Evolutionary conservation across 305 asterid genomes (phyloP).

Genomic region (Andrographis paniculata): DNA sequence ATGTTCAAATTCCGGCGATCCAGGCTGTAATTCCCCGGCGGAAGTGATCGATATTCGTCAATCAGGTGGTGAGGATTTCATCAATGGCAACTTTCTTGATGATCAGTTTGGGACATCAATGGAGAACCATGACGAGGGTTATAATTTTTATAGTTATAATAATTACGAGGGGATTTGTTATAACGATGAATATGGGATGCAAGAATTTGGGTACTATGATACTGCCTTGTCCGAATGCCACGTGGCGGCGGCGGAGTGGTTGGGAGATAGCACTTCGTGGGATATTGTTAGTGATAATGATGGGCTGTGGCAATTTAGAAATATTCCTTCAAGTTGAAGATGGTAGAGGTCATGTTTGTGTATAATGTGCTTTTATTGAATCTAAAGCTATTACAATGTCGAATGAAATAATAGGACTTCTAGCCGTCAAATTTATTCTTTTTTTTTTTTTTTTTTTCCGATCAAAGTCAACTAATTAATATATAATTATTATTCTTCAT

Average conservation of each 20-base stretch:
- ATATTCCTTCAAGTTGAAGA: not conserved
- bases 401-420: too few relatives aligned
- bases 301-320: constrained; percentile 51
- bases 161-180: constrained; percentile 30
- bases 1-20: constrained; percentile 10
- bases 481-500: too few relatives aligned
- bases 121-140: constrained; percentile 10
- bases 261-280: constrained; percentile 36
- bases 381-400: too few relatives aligned
- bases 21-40: constrained; percentile 11
- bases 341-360: constrained; percentile 17
- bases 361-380: too few relatives aligned
- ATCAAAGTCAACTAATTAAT: too few relatives aligned
- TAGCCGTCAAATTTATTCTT: too few relatives aligned
- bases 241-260: constrained; percentile 37
- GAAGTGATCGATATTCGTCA: not conserved
- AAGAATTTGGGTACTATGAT: constrained; percentile 26
- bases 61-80: not conserved
- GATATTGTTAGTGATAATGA: constrained; percentile 56
- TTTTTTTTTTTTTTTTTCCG: too few relatives aligned
- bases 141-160: not conserved
- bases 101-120: constrained; percentile 12
- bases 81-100: not conserved
- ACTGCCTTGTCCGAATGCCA: constrained; percentile 27
- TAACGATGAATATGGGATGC: constrained; percentile 24